These are phyloP conservation scores for Globisporangium cederbergense DNA, from an alignment of 352 stramenopile genomes.

Conservation along the genomic window DNA sequence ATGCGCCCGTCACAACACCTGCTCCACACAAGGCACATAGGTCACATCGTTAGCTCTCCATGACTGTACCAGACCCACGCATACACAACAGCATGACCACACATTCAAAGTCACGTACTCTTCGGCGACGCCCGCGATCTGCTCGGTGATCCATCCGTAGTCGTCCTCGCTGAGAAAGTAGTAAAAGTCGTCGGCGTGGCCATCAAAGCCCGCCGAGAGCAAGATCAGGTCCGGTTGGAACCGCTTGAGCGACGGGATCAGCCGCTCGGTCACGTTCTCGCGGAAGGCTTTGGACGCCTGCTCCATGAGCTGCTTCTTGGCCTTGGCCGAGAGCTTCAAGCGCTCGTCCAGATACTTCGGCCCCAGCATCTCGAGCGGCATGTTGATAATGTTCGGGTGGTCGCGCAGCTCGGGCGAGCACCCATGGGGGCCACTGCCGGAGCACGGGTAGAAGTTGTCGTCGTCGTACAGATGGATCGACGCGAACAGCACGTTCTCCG, in stretches of 20 bases:
- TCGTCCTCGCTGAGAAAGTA: conserved; percentile 81
- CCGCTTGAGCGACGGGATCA: conserved; percentile 42
- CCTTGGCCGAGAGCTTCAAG: conserved; percentile 49
- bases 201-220: conserved; percentile 68
- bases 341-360: conserved; percentile 58
- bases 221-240: conserved; percentile 65
- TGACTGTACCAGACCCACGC: not conserved
- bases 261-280: conserved; percentile 33
- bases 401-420: conserved; percentile 45
- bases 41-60: not conserved
- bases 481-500: conserved; percentile 64
- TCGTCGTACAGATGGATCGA: conserved; percentile 63
- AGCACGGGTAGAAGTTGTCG: conserved; percentile 66
- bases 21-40: not conserved
- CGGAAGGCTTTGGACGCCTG: conserved; percentile 45
- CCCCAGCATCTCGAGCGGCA: conserved; percentile 45
- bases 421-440: conserved; percentile 40
- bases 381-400: conserved; percentile 50
- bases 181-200: conserved; percentile 64
- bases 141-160: conserved; percentile 82
- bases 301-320: conserved; percentile 48
- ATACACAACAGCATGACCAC: not conserved
- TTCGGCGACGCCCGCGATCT: conserved; percentile 88
- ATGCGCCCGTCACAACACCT: conserved; percentile 90
- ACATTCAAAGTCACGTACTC: conserved; percentile 55